Evolutionary conservation across 2,329 filamentous ascomycete genomes (phyloP).

Genomic region (Fusarium verticillioides): DNA sequence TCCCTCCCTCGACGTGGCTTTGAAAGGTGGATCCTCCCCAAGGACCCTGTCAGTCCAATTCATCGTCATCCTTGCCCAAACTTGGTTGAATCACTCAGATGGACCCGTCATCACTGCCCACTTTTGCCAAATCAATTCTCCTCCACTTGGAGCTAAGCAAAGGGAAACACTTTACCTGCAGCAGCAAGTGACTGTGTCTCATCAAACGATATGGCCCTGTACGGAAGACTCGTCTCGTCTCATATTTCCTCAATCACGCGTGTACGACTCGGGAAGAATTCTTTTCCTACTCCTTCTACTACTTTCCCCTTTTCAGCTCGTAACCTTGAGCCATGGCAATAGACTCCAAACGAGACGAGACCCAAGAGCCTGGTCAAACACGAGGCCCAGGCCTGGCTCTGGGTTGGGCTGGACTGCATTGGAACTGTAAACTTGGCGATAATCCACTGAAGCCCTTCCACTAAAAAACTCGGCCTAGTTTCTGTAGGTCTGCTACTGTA

Average conservation of each 20-base stretch:
- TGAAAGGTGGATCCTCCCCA: constrained; percentile 1
- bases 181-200: constrained; percentile 12
- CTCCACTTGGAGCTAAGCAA: constrained; percentile 20
- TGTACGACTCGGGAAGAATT: background rate
- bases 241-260: constrained; percentile 1
- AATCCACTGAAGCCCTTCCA: constrained; percentile 3
- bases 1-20: constrained; percentile 31
- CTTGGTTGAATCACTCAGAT: constrained; percentile 23
- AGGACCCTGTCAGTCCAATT: background rate
- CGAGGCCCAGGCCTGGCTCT: constrained; percentile 7
- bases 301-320: constrained; percentile 2
- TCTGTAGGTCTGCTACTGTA: background rate
- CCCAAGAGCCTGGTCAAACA: constrained; percentile 5
- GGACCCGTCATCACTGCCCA: constrained; percentile 29
- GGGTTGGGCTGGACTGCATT: constrained; percentile 1
- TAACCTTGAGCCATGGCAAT: constrained; percentile 20
- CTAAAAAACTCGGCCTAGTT: background rate
- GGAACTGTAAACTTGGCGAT: constrained; percentile 13
- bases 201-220: background rate
- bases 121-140: constrained; percentile 22
- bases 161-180: constrained; percentile 38
- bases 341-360: constrained; percentile 5
- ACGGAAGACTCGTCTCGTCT: background rate
- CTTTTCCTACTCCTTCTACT: background rate
- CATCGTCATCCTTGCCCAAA: constrained; percentile 13